Base-by-base conservation (phyloP, 108 stramenopile genomes). In the Phaeodactylum tricornutum region DNA sequence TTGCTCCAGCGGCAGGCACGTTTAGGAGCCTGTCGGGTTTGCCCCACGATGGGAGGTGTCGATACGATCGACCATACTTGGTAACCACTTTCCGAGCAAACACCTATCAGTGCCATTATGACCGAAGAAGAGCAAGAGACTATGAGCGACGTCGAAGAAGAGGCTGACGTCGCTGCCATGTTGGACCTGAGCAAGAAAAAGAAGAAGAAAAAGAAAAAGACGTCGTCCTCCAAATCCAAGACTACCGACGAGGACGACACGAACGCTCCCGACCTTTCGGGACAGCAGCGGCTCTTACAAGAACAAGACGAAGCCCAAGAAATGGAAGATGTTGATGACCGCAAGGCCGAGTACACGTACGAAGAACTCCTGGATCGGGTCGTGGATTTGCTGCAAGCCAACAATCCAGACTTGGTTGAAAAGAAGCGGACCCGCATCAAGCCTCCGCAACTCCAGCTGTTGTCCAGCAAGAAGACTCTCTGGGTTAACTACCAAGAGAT, bases 401-500 rank as follows among this genome's bases (percentile, higher is more conserved):
- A 98, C 64, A 98, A 98, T 57, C 97, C 97, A 5, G 94, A 94
- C 40, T 64, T 97, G 42, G 72, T 93, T 24, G 95, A 98, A 63
- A 96, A 96, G 91, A 95, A 92, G 63, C 81, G 95, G n/a, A 79
- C 83, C 37, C 93, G 79, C 50, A 90, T 98, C 79, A 95, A 94
- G 56, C 97, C 97, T 25, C 97, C 96, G 22, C 96, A 98, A 66
- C 63, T 98, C 33, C 91, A 90, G 49, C 64, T 94, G 40, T 61
- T 98, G 19, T 88, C 87, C 30, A 84, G 87, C 49, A 94, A 91
- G 63, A 95, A 95, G 87, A 97, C 96, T 5, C 74, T 94, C 28
- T 99, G 97, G 97, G 83, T 95, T 25, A 99, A 99, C 84, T 99
- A 95, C 57, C 93, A 95, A 55, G 98, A 97, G 61, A 98, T 98